Evolutionary conservation across 2,329 filamentous ascomycete species (phyloP).

Genomic region (Ophiostoma quercus): DNA sequence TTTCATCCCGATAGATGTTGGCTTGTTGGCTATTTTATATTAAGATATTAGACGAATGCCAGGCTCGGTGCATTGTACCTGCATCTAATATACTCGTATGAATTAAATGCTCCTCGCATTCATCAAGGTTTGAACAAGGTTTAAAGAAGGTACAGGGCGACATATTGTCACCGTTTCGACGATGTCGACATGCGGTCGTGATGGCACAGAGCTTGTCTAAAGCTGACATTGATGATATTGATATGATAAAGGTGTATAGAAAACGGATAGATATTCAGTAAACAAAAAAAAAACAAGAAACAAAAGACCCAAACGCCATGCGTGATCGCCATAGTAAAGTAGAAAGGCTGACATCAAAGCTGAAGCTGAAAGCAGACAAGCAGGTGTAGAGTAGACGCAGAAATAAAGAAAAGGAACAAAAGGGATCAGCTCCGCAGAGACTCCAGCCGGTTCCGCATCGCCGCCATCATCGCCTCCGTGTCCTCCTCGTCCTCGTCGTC

Average conservation of each 20-base stretch:
- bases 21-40: neutral
- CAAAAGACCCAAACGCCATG: slow-evolving; percentile 3
- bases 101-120: neutral
- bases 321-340: slow-evolving; percentile 12
- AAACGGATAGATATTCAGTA: neutral
- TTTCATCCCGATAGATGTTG: neutral
- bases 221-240: neutral
- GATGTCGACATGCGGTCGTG: neutral
- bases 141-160: too few species aligned
- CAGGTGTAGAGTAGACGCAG: neutral
- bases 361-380: neutral
- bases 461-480: slow-evolving; percentile 82
- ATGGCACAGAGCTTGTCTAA: neutral
- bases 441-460: slow-evolving; percentile 89
- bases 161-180: neutral
- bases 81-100: neutral
- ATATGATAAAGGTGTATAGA: too few species aligned
- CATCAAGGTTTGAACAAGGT: neutral
- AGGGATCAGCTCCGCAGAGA: slow-evolving; percentile 70
- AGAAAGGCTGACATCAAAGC: neutral
- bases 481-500: slow-evolving; percentile 75
- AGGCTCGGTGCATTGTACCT: neutral
- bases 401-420: neutral
- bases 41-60: neutral
- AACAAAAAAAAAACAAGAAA: neutral